A percentile compares a stretch with the other conserved stretches of the same genome.
These are phyloP conservation scores for Rhizophagus sp. DNA, from an alignment of 192 early-diverging fungal genomes.

Conservation along the genomic window DNA sequence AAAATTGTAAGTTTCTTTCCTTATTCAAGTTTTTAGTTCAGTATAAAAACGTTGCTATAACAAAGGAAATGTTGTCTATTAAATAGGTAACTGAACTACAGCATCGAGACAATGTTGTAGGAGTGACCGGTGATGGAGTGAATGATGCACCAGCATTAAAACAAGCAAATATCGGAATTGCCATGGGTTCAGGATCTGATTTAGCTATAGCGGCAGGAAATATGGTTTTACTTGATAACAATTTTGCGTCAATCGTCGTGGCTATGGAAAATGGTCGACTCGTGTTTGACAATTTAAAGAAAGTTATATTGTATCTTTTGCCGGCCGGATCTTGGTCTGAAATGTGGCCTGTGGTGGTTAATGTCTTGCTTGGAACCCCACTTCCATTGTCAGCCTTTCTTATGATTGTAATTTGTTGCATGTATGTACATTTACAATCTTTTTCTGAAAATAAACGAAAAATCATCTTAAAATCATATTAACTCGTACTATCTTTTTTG, in stretches of 20 bases:
- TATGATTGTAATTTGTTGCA: constrained; percentile 73
- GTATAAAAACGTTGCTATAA: constrained; percentile 91
- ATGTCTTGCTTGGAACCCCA: constrained; percentile 79
- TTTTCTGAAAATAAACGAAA: neutral
- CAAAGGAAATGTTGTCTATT: constrained; percentile 70
- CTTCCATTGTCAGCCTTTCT: constrained; percentile 77
- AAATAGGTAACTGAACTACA: constrained; percentile 77
- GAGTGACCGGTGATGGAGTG: constrained; percentile 91
- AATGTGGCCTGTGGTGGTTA: constrained; percentile 73
- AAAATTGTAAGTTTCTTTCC: constrained; percentile 51
- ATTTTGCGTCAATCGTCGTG: constrained; percentile 43
- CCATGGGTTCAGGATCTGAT: constrained; percentile 83
- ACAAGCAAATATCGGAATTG: constrained; percentile 86
- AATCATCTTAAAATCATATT: neutral
- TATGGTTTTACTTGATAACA: constrained; percentile 58
- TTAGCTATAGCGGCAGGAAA: constrained; percentile 72
- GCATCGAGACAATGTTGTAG: constrained; percentile 69
- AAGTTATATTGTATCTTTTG: constrained; percentile 82
- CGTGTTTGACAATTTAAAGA: constrained; percentile 85
- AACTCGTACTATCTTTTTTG: neutral
- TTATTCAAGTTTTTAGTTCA: constrained; percentile 36
- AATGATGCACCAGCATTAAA: constrained; percentile 93
- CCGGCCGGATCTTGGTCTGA: constrained; percentile 79
- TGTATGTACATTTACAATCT: constrained; percentile 53
- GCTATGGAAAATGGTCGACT: constrained; percentile 84